These are phyloP conservation scores for Hirsutella minnesotensis DNA, from an alignment of 2,329 filamentous ascomycete genomes.

Conservation along the genomic window DNA sequence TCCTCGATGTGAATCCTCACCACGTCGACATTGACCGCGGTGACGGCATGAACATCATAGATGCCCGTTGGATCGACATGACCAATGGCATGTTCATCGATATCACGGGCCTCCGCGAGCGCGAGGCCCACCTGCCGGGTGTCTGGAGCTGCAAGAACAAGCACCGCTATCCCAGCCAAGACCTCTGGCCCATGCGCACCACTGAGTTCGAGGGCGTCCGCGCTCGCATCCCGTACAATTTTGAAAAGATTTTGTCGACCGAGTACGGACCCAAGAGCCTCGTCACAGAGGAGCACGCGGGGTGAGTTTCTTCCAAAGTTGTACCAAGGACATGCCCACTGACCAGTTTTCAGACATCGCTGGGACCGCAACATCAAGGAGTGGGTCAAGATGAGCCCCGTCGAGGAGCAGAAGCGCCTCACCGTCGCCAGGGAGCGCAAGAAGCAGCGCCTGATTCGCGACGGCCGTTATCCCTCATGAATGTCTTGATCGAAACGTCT, in stretches of 20 bases:
- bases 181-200: slow-evolving; percentile 65
- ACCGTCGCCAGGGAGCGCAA: slow-evolving; percentile 15
- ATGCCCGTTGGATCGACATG: slow-evolving; percentile 72
- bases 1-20: slow-evolving; percentile 69
- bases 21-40: slow-evolving; percentile 47
- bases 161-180: slow-evolving; percentile 57
- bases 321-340: not conserved
- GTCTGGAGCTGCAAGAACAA: slow-evolving; percentile 71
- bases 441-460: slow-evolving; percentile 9
- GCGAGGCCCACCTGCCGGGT: slow-evolving; percentile 47
- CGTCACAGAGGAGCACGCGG: slow-evolving; percentile 46
- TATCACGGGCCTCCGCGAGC: slow-evolving; percentile 65
- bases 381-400: slow-evolving; percentile 38
- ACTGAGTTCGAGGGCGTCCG: slow-evolving; percentile 64
- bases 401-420: slow-evolving; percentile 13
- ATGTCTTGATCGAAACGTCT: not conserved
- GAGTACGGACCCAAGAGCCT: slow-evolving; percentile 56
- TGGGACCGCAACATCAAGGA: slow-evolving; percentile 47
- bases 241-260: slow-evolving; percentile 51
- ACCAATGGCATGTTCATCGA: slow-evolving; percentile 71
- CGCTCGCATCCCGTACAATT: slow-evolving; percentile 57
- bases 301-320: slow-evolving; percentile 33
- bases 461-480: slow-evolving; percentile 7
- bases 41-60: slow-evolving; percentile 67
- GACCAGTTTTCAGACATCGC: slow-evolving; percentile 33